These are phyloP conservation scores for Ogataea philodendri DNA, from an alignment of 805 yeast genomes.

Conservation along the genomic window DNA sequence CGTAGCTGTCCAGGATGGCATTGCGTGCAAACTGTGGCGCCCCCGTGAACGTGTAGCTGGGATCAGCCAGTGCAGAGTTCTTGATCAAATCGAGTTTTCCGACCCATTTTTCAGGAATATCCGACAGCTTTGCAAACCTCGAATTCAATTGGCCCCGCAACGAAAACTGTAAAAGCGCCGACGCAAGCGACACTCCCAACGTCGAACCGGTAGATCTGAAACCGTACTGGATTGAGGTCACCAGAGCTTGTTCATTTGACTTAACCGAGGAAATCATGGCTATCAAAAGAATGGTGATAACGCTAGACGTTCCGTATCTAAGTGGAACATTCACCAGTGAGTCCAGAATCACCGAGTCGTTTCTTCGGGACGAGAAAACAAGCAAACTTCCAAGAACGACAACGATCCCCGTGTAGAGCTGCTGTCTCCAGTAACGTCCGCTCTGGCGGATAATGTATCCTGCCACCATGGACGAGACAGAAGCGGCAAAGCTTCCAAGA, in stretches of 20 bases:
- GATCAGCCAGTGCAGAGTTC: conserved; percentile 23
- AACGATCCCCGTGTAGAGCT: conserved; percentile 41
- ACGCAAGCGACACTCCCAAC: conserved; percentile 49
- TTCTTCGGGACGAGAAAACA: conserved; percentile 26
- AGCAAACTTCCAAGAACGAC: conserved; percentile 47
- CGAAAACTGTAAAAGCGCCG: conserved; percentile 43
- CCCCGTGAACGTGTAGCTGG: conserved; percentile 27
- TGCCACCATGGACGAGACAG: conserved; percentile 62
- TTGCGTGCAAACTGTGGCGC: conserved; percentile 51
- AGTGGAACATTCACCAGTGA: conserved; percentile 47
- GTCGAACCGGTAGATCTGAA: conserved; percentile 57
- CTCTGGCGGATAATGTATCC: conserved; percentile 68
- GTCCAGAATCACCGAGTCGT: conserved; percentile 35
- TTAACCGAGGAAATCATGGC: conserved; percentile 79
- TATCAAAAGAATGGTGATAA: conserved; percentile 67
- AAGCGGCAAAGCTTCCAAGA: conserved; percentile 64
- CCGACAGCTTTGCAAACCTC: conserved; percentile 15
- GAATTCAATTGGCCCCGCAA: conserved; percentile 14
- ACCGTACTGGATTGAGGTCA: conserved; percentile 86
- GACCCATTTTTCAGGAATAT: conserved; percentile 22
- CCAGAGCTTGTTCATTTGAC: conserved; percentile 68
- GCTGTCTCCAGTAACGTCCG: conserved; percentile 57
- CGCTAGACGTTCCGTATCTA: conserved; percentile 64
- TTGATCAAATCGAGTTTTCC: conserved; percentile 13
- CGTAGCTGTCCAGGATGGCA: conserved; percentile 50